These are phyloP conservation scores for Stylosanthes scabra DNA, from an alignment of 331 rosid genomes.

Conservation along the genomic window DNA sequence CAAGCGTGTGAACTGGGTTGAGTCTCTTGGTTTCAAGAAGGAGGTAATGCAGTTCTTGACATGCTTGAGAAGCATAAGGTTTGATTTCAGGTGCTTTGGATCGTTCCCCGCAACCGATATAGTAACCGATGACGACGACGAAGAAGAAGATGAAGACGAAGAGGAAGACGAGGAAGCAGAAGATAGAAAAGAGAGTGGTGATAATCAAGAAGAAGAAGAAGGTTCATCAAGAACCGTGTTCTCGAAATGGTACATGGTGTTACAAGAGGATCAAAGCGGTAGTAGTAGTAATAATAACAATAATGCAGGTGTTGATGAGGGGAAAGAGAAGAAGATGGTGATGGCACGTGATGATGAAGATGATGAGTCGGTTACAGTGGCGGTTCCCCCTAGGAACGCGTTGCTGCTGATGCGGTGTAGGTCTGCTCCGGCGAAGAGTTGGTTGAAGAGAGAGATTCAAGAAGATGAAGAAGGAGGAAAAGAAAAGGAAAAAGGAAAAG, in stretches of 20 bases:
- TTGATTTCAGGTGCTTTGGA: constrained; percentile 84
- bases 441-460: constrained; percentile 55
- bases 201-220: constrained; percentile 29
- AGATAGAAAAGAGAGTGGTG: constrained; percentile 39
- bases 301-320: too few species aligned
- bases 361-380: constrained; percentile 24
- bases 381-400: constrained; percentile 84
- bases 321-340: too few species aligned
- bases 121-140: constrained; percentile 59
- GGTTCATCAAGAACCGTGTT: constrained; percentile 67
- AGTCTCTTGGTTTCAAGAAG: constrained; percentile 82
- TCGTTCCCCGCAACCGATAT: constrained; percentile 62
- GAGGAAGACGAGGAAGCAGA: constrained; percentile 27
- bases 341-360: too few species aligned
- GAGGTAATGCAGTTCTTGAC: constrained; percentile 91
- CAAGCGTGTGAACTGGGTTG: constrained; percentile 61
- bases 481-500: constrained; percentile 13
- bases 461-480: constrained; percentile 26
- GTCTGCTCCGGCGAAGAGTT: constrained; percentile 92
- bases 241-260: constrained; percentile 89
- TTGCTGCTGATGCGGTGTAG: constrained; percentile 90
- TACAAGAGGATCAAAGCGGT: constrained; percentile 67
- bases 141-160: constrained; percentile 51
- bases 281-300: not conserved
- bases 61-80: constrained; percentile 63